These are phyloP conservation scores for Lotus japonicus DNA, from an alignment of 306 rosid species.

Conservation along the genomic window DNA sequence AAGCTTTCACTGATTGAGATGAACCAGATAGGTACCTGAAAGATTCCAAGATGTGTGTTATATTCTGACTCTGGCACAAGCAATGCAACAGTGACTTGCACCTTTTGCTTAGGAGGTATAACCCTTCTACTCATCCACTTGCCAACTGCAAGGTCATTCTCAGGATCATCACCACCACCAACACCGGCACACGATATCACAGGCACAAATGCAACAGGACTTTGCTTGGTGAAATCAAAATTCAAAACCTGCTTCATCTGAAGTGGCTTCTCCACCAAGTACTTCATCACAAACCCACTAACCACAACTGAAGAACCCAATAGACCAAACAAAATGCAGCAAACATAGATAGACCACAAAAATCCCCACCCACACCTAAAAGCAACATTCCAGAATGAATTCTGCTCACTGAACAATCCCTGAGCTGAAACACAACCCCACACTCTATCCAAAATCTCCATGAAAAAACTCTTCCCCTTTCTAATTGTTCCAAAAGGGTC, in stretches of 20 bases:
- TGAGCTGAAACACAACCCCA: slow-evolving; percentile 14
- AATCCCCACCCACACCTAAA: slow-evolving; percentile 74
- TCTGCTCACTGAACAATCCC: slow-evolving; percentile 38
- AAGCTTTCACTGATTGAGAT: background rate
- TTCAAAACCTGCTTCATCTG: slow-evolving; percentile 54
- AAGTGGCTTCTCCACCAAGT: slow-evolving; percentile 59
- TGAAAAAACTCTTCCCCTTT: slow-evolving; percentile 27
- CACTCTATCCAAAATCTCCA: slow-evolving; percentile 12
- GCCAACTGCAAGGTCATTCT: slow-evolving; percentile 12
- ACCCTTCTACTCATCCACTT: slow-evolving; percentile 23
- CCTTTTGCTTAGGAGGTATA: slow-evolving; percentile 48
- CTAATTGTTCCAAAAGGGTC: slow-evolving; percentile 51
- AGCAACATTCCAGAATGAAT: slow-evolving; percentile 44
- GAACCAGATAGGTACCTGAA: slow-evolving; percentile 59
- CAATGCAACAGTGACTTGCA: slow-evolving; percentile 50
- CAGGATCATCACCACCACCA: slow-evolving; percentile 29
- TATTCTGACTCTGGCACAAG: slow-evolving; percentile 80
- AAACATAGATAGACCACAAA: slow-evolving; percentile 66
- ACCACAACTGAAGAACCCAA: slow-evolving; percentile 44
- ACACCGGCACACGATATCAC: slow-evolving; percentile 39
- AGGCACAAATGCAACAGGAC: slow-evolving; percentile 76
- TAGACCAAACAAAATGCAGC: slow-evolving; percentile 49
- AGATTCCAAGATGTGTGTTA: slow-evolving; percentile 82
- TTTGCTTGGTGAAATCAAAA: slow-evolving; percentile 68
- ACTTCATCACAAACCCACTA: slow-evolving; percentile 51